These are phyloP conservation scores for Ogataea allantospora DNA, from an alignment of 805 yeast genomes.

Conservation along the genomic window DNA sequence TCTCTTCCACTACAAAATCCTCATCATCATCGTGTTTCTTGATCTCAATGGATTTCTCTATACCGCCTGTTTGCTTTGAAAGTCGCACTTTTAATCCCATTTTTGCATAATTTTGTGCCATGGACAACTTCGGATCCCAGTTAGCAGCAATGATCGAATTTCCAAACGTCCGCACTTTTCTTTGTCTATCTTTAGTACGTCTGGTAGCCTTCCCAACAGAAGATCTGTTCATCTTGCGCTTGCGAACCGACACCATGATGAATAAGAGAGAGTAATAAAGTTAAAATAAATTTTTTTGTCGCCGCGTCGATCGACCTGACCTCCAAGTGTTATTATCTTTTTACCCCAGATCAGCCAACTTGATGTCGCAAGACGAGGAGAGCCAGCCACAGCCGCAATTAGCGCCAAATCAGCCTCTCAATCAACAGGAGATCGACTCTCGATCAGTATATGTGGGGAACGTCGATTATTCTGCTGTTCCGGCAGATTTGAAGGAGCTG, in stretches of 20 bases:
- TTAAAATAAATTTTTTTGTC: conserved; percentile 10
- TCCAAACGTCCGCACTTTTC: conserved; percentile 60
- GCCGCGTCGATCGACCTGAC: conserved; percentile 10
- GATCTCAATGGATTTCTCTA: conserved; percentile 54
- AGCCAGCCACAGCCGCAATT: conserved; percentile 4
- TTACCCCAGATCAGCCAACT: conserved; percentile 7
- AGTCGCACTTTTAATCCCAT: conserved; percentile 73
- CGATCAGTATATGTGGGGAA: conserved; percentile 81
- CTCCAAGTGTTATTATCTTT: neutral
- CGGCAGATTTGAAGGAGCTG: conserved; percentile 72
- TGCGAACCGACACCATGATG: conserved; percentile 58
- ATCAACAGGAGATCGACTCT: conserved; percentile 60
- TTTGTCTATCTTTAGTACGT: conserved; percentile 65
- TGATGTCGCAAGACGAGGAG: conserved; percentile 3
- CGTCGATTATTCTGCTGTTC: conserved; percentile 74
- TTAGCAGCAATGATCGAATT: conserved; percentile 83
- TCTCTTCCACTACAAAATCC: conserved; percentile 25
- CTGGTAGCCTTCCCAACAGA: conserved; percentile 69
- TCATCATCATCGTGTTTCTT: conserved; percentile 34
- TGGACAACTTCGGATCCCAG: conserved; percentile 84
- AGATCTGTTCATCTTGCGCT: conserved; percentile 78
- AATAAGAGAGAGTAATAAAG: neutral
- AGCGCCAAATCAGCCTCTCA: conserved; percentile 34
- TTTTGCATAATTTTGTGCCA: conserved; percentile 81
- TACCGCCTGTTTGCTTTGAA: conserved; percentile 75